These are phyloP conservation scores for Colletotrichum theobromicola DNA, from an alignment of 2,329 filamentous ascomycete genomes.

Conservation along the genomic window DNA sequence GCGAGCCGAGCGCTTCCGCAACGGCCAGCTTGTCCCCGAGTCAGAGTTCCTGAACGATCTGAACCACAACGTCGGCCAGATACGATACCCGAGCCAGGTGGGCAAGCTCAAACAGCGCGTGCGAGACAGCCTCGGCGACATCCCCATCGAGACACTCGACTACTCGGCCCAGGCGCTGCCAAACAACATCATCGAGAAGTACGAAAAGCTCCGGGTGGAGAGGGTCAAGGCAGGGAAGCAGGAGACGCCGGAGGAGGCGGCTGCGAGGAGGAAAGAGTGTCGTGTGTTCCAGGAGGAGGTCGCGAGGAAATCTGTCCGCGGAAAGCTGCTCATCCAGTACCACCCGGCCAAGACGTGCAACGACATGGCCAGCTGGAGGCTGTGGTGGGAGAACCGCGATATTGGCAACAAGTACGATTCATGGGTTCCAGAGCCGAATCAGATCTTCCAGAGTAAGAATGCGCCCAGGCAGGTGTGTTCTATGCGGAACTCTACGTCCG, in stretches of 20 bases:
- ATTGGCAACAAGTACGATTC: slow-evolving; percentile 29
- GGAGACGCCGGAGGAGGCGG: no score
- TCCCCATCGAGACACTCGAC: not conserved
- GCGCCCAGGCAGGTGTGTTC: not conserved
- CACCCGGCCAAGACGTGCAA: not conserved
- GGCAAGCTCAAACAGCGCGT: not conserved
- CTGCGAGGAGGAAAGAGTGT: not conserved
- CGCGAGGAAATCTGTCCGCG: not conserved
- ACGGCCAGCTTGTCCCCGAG: not conserved
- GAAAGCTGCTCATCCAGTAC: slow-evolving; percentile 9
- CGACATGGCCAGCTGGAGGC: not conserved
- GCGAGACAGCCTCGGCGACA: not conserved
- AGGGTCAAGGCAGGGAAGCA: not conserved
- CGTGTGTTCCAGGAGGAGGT: not conserved
- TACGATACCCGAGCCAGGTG: not conserved
- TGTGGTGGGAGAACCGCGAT: slow-evolving; percentile 26
- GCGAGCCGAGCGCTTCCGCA: not conserved
- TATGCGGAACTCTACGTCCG: not conserved
- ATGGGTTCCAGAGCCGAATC: not conserved
- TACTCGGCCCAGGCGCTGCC: not conserved
- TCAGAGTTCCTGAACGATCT: not conserved
- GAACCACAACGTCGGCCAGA: not conserved
- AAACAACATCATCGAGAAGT: not conserved
- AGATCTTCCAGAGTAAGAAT: not conserved
- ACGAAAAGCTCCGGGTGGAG: not conserved